A percentile compares a stretch with the other conserved stretches of the same genome.
phyloP scores from a whole-genome alignment of 805 yeast species.

The Debaryomyces tyrocola region DNA sequence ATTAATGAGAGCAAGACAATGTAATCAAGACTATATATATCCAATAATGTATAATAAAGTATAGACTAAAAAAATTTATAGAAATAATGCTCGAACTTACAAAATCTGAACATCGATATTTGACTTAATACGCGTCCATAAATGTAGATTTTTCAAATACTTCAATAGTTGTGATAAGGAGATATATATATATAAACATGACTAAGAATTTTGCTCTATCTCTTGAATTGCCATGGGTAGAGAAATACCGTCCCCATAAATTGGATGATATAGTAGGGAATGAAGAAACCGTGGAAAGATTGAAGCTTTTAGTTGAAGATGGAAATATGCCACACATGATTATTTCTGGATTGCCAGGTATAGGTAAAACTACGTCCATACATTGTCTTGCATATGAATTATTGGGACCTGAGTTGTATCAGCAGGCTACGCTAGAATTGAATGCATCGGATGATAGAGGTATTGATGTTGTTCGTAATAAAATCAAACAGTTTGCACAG shows the following conservation, averaged over 20 bases:
- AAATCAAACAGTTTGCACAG: conserved; percentile 94
- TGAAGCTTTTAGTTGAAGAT: conserved; percentile 80
- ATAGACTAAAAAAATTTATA: not conserved
- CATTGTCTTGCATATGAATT: conserved; percentile 86
- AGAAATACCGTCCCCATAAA: conserved; percentile 83
- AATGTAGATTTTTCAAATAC: not conserved
- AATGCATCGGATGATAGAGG: conserved; percentile 98
- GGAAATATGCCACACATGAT: conserved; percentile 98
- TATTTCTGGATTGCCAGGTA: conserved; percentile 95
- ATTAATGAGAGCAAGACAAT: no score
- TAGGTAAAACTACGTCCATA: conserved; percentile 94
- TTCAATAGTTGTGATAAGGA: not conserved
- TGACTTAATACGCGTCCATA: not conserved
- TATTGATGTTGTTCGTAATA: conserved; percentile 91
- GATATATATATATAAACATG: conserved; percentile 3
- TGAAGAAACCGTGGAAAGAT: conserved; percentile 80
- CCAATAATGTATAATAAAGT: no score
- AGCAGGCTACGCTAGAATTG: conserved; percentile 85
- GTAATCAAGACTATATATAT: no score
- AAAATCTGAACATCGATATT: not conserved
- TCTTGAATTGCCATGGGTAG: conserved; percentile 63
- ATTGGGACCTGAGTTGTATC: conserved; percentile 63
- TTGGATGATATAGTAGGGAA: conserved; percentile 91
- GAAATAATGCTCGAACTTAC: conserved; percentile 7
- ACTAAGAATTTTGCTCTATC: conserved; percentile 7